phyloP scores from a whole-genome alignment of 768 basidiomycete species.

The Hygrocybe coccinea region DNA sequence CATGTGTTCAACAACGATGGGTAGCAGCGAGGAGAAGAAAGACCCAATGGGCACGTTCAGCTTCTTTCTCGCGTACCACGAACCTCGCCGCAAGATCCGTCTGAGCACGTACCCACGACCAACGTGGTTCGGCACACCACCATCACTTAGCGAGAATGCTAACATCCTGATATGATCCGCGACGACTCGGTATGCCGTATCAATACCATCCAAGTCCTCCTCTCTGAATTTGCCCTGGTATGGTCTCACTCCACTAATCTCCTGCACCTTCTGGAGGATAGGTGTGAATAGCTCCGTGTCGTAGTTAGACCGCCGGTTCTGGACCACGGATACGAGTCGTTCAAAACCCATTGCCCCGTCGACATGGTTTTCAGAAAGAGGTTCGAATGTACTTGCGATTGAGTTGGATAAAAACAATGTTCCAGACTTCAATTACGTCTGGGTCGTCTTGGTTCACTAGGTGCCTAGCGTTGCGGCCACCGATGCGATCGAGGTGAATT shows the following conservation, averaged over 20 bases:
- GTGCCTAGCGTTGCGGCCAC: constrained; percentile 87
- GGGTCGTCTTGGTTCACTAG: constrained; percentile 97
- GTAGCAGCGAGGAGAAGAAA: constrained; percentile 91
- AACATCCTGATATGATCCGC: constrained; percentile 96
- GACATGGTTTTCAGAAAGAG: constrained; percentile 88
- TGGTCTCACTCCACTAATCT: constrained; percentile 80
- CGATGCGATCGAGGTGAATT: constrained; percentile 95
- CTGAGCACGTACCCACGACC: constrained; percentile 95
- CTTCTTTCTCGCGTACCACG: constrained; percentile 92
- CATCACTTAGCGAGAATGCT: constrained; percentile 93
- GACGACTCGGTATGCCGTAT: constrained; percentile 95
- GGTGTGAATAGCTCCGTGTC: constrained; percentile 95
- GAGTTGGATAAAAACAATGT: constrained; percentile 99
- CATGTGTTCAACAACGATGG: constrained; percentile 87
- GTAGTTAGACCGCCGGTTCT: constrained; percentile 91
- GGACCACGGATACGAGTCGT: constrained; percentile 89
- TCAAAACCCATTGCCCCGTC: constrained; percentile 99
- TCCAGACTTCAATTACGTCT: constrained; percentile 97
- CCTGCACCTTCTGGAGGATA: constrained; percentile 81
- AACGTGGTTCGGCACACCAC: constrained; percentile 93
- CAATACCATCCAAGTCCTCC: constrained; percentile 91
- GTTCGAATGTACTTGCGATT: constrained; percentile 84
- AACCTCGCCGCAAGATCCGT: constrained; percentile 89
- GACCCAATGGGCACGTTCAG: constrained; percentile 86
- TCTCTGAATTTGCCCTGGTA: constrained; percentile 89